Conservation (phyloP, 2,329 filamentous ascomycete species). For the Scedosporium apiospermum region DNA sequence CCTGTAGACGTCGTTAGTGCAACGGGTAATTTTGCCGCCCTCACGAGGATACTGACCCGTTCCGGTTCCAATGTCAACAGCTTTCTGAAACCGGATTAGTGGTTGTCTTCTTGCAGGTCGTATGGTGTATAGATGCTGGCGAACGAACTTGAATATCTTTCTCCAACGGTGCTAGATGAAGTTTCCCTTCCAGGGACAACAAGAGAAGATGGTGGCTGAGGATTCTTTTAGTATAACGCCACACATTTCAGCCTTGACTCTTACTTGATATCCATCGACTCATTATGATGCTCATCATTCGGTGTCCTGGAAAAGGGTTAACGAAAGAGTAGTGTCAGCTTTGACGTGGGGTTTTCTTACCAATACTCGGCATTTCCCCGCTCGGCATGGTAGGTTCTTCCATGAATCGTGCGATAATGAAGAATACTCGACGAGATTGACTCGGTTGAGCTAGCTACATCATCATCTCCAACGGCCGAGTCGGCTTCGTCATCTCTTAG, state of each 20-base stretch:
- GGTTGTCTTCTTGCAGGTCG: neutral
- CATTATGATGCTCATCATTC: slow-evolving; percentile 10
- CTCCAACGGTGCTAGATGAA: slow-evolving; percentile 16
- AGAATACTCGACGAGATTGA: slow-evolving; percentile 21
- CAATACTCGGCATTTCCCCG: slow-evolving; percentile 19
- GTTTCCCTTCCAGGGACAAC: slow-evolving; percentile 13
- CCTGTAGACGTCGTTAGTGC: neutral
- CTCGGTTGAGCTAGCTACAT: slow-evolving; percentile 13
- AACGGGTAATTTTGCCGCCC: neutral
- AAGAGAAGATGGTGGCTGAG: slow-evolving; percentile 14
- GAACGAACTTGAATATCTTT: slow-evolving; percentile 10
- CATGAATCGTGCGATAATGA: slow-evolving; percentile 19
- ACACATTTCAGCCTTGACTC: neutral
- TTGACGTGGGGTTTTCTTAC: slow-evolving; percentile 6
- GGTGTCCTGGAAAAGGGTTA: slow-evolving; percentile 7
- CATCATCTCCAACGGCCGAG: neutral
- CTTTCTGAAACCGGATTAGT: slow-evolving; percentile 7
- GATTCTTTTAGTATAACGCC: neutral
- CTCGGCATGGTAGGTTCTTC: slow-evolving; percentile 21
- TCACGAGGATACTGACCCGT: slow-evolving; percentile 28
- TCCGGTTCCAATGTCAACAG: slow-evolving; percentile 44
- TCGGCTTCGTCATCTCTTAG: neutral
- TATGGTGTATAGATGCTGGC: neutral
- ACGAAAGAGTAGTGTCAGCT: neutral
- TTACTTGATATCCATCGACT: slow-evolving; percentile 13